Conservation (phyloP, 176 grass and related monocot species). For the Pharus latifolius region DNA sequence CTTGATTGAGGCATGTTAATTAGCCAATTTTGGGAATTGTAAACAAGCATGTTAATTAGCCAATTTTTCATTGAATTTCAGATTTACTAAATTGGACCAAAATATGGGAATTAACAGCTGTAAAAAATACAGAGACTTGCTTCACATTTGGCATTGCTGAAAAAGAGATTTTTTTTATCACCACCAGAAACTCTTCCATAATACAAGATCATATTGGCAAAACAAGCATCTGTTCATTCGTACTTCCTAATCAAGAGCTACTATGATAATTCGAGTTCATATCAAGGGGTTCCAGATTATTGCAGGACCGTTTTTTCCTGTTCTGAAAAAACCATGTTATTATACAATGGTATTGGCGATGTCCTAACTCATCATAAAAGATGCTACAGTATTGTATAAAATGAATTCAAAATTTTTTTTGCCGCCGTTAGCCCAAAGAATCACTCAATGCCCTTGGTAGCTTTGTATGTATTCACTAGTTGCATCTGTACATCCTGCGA, state of each 20-base stretch:
- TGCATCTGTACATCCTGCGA: conserved; percentile 84
- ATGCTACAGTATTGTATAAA: not conserved
- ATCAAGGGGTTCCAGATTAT: not conserved
- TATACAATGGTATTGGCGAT: conserved; percentile 13
- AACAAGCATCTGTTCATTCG: too few relatives aligned
- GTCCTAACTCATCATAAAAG: not conserved
- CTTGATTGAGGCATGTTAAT: too few relatives aligned
- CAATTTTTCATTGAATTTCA: too few relatives aligned
- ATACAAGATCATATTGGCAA: too few relatives aligned
- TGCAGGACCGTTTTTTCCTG: not conserved
- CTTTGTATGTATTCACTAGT: conserved; percentile 67
- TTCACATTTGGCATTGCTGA: too few relatives aligned
- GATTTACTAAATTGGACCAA: too few relatives aligned
- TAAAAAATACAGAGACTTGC: too few relatives aligned
- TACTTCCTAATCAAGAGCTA: not conserved
- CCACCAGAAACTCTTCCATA: too few relatives aligned
- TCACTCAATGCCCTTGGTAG: conserved; percentile 53
- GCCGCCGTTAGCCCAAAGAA: not conserved
- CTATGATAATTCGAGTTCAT: not conserved
- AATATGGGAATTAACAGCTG: too few relatives aligned
- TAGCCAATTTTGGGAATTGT: too few relatives aligned
- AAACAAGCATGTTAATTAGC: too few relatives aligned
- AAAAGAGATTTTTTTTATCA: too few relatives aligned
- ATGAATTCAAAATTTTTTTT: conserved; percentile 13
- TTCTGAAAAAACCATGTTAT: not conserved